phyloP scores from a whole-genome alignment of 768 basidiomycete species.

The Tricholoma hemisulphureum region DNA sequence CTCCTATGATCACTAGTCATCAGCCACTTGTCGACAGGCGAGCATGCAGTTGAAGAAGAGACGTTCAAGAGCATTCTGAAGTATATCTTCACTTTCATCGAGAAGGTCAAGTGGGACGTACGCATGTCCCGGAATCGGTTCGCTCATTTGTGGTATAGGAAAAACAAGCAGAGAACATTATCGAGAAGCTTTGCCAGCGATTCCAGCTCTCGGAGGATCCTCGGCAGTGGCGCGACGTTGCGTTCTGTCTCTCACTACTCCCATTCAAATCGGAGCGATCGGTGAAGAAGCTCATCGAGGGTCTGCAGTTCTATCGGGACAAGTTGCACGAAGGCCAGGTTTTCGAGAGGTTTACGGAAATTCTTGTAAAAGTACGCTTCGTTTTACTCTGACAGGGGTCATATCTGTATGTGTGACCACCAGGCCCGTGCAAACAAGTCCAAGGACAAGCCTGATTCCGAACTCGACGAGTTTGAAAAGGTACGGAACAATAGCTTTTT shows the following conservation, averaged over 20 bases:
- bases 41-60: conserved; percentile 90
- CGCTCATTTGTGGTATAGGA: conserved; percentile 52
- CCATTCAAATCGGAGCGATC: conserved; percentile 98
- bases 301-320: conserved; percentile 89
- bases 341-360: conserved; percentile 81
- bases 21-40: conserved; percentile 88
- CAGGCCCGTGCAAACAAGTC: conserved; percentile 89
- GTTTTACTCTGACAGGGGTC: neutral
- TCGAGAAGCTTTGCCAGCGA: conserved; percentile 96
- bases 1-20: conserved; percentile 57
- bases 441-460: conserved; percentile 88
- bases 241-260: conserved; percentile 89
- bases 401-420: neutral
- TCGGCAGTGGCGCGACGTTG: conserved; percentile 96
- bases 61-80: conserved; percentile 89
- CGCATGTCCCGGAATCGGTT: neutral
- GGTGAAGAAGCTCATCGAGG: conserved; percentile 94
- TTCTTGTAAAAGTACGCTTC: conserved; percentile 73
- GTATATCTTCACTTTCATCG: conserved; percentile 95
- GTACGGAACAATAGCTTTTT: too few species aligned
- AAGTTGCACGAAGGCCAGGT: conserved; percentile 89
- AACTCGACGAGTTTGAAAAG: conserved; percentile 91
- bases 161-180: conserved; percentile 96
- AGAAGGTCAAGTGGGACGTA: conserved; percentile 63
- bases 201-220: conserved; percentile 87